Evolutionary conservation across 495 filamentous ascomycete genomes (phyloP), one percentile per base, ranked within the genome.

Genomic region (Extremus antarcticus): DNA sequence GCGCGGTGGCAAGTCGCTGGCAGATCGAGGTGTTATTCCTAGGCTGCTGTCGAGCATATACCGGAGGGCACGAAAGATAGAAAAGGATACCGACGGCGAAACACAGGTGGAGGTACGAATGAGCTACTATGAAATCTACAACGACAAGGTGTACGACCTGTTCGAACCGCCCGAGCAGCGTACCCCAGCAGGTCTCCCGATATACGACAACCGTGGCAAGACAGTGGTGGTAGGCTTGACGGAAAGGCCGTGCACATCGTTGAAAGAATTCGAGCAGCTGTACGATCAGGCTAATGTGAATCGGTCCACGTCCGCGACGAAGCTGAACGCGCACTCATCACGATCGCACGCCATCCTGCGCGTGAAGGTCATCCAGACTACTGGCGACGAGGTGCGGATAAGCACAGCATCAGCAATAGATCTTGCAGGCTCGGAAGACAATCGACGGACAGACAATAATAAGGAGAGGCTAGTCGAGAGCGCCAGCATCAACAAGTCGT

Each of bases 81-180:
- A 84, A 54, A 95, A 92, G 66, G 90, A 96, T 59, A 81, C 82
- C 43, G 76, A 77, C 8, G 90, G 85, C 1, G 78, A 79, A 40
- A 92, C 82, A 0, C 76, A 73, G 1, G 89, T 94, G 41, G 73
- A 79, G 32, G 88, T 95, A 9, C 76, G 82, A 15, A 79, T 98
- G 63, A 91, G 86, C 39, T 98, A 98, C 71, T 98, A 95, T 71
- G 92, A 98, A 64, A 97, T 98, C 51, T 98, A 98, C 71, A 96
- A 96, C 66, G 69, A 71, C 54, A 55, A 63, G 0, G 90, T 98
- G 4, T 95, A 82, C 63, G 92, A 98, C 66, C 71, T 98, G 24
- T 91, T 98, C 55, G 87, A 95, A 66, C 70, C 90, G 0, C 87
- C 88, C 1, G 90, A 96, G 64, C 95, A 90, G 71, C 83, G 92